A percentile compares a stretch with the other conserved stretches of the same genome.
Conservation (phyloP, 805 yeast species). For the Phaffomyces antillensis region DNA sequence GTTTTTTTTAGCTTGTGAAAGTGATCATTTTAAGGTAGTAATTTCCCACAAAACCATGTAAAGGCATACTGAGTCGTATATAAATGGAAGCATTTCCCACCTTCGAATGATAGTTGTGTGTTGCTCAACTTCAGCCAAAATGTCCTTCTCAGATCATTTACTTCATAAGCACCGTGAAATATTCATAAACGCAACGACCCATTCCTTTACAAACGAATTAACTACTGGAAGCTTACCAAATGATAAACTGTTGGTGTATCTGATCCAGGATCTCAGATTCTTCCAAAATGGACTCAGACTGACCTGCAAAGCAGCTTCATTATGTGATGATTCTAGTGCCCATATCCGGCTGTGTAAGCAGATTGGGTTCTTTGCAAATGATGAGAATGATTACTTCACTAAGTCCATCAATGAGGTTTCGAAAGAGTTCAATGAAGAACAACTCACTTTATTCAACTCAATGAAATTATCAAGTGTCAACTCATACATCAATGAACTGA, state of each 20-base stretch:
- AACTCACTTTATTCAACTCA: constrained; percentile 11
- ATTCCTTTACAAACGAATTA: constrained; percentile 25
- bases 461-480: constrained; percentile 29
- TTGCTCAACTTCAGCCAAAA: not conserved
- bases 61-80: not conserved
- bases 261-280: constrained; percentile 42
- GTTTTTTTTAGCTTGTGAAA: no score
- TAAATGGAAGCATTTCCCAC: not conserved
- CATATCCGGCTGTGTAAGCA: constrained; percentile 39
- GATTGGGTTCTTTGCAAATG: constrained; percentile 41
- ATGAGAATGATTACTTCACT: constrained; percentile 42
- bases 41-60: not conserved
- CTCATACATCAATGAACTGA: constrained; percentile 30
- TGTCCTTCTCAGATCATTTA: constrained; percentile 8
- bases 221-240: constrained; percentile 40
- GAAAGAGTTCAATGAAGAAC: constrained; percentile 6
- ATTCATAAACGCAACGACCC: constrained; percentile 12
- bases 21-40: not conserved
- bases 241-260: constrained; percentile 34
- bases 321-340: constrained; percentile 33
- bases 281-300: constrained; percentile 37
- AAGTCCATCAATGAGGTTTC: constrained; percentile 26
- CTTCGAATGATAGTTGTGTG: no score
- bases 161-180: not conserved
- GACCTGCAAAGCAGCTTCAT: constrained; percentile 37